Evolutionary conservation across 2,329 filamentous ascomycete genomes (phyloP), one percentile per base, ranked within the genome.

Genomic region (Phaeosphaeria sp.): DNA sequence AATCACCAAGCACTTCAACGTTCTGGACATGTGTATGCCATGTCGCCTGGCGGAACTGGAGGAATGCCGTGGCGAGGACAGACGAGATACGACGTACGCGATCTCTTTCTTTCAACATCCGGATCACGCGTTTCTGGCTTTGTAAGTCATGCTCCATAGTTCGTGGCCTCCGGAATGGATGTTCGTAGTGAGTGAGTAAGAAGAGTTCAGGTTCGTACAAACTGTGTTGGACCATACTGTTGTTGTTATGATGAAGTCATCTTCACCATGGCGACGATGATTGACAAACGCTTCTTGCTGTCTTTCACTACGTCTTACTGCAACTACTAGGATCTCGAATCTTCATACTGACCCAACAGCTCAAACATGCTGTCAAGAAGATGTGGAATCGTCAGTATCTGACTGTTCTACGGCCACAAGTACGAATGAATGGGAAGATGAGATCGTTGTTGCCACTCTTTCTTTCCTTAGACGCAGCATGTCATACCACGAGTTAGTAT

Each of bases 21-120:
- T 11, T 21, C 25, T 3, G 7, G 44, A 48, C 3, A 25, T 17
- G 20, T 3, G n/a, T 48, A 20, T 48, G 44, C 52, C 52, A 54
- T 41, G 52, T 54, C n/a, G 22, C 46, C 36, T 43, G 21, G 27
- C 53, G 53, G 25, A 55, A 46, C 2, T 23, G 13, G 39, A 46
- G 39, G 20, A 55, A 55, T 25, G 47, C 47, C n/a, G 21, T 13
- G 11, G 25, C 6, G 20, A 55, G 53, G 11, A 41, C 46, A 17
- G 10, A 25, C 2, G 47, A 48, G 10, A 47, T 42, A 17, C 53
- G 47, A 15, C 22, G n/a, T 7, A 55, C 21, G 20, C 39, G 39
- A 9, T 23, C 43, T 46, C 20, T 7, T 46, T 21, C 17, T 36
- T 36, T 22, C 22, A 22, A 13, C 44, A 46, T 11, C 10, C 20